Conservation (phyloP, 176 grass and related monocot genomes). For the Phoenix dactylifera region DNA sequence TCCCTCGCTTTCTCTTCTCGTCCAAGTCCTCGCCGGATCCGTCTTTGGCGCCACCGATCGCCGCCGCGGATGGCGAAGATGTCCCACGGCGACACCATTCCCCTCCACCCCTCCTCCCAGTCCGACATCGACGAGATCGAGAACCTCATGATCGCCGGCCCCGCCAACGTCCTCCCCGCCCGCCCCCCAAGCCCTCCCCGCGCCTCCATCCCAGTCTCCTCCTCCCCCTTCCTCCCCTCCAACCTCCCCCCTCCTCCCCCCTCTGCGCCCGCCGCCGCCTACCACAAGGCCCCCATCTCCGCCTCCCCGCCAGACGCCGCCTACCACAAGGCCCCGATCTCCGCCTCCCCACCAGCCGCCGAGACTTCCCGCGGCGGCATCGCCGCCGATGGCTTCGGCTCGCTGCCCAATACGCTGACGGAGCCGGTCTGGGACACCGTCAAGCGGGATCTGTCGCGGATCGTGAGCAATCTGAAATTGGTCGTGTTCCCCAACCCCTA, state of each 20-base stretch:
- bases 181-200: conserved; percentile 66
- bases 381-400: conserved; percentile 54
- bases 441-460: conserved; percentile 91
- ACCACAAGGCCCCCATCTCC: conserved; percentile 24
- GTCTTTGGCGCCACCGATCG: too few relatives aligned
- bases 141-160: conserved; percentile 67
- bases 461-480: conserved; percentile 97
- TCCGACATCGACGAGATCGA: conserved; percentile 99
- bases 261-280: conserved; percentile 15
- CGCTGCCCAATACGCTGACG: conserved; percentile 70
- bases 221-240: conserved; percentile 14
- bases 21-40: too few relatives aligned
- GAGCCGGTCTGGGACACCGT: conserved; percentile 97
- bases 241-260: conserved; percentile 30
- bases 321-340: conserved; percentile 23
- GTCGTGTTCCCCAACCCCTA: conserved; percentile 97
- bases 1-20: neutral
- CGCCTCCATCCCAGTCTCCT: conserved; percentile 69
- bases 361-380: conserved; percentile 14
- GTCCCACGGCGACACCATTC: conserved; percentile 83
- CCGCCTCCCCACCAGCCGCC: neutral
- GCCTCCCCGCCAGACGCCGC: neutral
- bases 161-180: conserved; percentile 67
- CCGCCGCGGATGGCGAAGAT: conserved; percentile 30
- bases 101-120: conserved; percentile 88